Percentiles rank a stretch among this genome's conserved stretches.
phyloP scores from a whole-genome alignment of 768 basidiomycete genomes.

The Trametes cinnabarina region DNA sequence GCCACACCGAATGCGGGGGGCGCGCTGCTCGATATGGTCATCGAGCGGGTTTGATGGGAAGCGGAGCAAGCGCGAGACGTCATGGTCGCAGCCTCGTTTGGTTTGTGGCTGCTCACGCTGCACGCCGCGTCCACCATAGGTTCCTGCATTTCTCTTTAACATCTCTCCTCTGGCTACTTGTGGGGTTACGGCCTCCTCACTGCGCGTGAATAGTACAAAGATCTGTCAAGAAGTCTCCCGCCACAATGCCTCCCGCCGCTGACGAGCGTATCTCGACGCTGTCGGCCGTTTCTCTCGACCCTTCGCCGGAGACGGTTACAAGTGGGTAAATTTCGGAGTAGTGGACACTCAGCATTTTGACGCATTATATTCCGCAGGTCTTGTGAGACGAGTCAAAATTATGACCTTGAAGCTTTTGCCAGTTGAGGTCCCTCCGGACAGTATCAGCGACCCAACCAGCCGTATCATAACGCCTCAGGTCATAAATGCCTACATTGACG shows the following conservation, averaged over 20 bases:
- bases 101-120: too few relatives aligned
- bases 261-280: conserved; percentile 38
- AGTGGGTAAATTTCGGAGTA: too few relatives aligned
- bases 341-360: neutral
- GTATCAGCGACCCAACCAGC: conserved; percentile 73
- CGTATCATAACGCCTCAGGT: conserved; percentile 81
- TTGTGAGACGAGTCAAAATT: conserved; percentile 76
- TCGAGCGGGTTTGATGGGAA: neutral
- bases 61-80: neutral
- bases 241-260: conserved; percentile 8
- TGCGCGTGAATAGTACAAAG: too few relatives aligned
- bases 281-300: conserved; percentile 33
- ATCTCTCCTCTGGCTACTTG: too few relatives aligned
- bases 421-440: conserved; percentile 67
- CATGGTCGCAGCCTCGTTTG: neutral
- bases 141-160: too few relatives aligned
- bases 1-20: conserved; percentile 3
- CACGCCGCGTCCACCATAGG: too few relatives aligned
- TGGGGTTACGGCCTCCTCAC: too few relatives aligned
- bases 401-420: conserved; percentile 76
- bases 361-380: conserved; percentile 45
- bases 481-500: conserved; percentile 69
- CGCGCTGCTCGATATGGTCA: neutral
- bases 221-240: neutral
- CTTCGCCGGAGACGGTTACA: conserved; percentile 70